phyloP scores from a whole-genome alignment of 495 filamentous ascomycete species.

The Xylaria sp. region DNA sequence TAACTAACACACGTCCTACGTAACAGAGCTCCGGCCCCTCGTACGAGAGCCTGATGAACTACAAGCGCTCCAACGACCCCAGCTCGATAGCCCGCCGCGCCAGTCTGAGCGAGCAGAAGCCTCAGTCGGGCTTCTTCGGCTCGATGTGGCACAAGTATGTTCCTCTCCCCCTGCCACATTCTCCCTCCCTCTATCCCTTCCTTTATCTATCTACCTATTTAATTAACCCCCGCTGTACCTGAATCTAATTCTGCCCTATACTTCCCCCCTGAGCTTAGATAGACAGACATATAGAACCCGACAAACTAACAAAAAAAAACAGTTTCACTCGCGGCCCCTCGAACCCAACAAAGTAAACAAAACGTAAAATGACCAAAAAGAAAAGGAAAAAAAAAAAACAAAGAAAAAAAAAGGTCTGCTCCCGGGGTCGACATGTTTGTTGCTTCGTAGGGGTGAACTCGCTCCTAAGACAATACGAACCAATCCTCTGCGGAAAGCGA shows the following conservation, averaged over 20 bases:
- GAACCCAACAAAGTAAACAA: constrained; percentile 33
- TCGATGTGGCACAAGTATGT: constrained; percentile 56
- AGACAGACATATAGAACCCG: not conserved
- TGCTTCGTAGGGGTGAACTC: not conserved
- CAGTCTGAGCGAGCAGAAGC: constrained; percentile 55
- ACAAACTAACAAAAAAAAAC: not conserved
- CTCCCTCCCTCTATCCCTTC: not conserved
- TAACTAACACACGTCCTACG: not conserved
- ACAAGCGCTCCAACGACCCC: constrained; percentile 52
- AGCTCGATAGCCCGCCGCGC: constrained; percentile 48
- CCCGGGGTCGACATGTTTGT: not conserved
- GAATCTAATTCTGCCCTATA: not conserved
- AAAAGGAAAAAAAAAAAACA: not conserved
- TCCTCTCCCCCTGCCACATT: not conserved
- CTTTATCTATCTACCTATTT: not conserved
- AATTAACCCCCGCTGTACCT: not conserved
- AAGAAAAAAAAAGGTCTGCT: not conserved
- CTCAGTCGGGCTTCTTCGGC: constrained; percentile 49
- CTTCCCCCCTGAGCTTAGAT: not conserved
- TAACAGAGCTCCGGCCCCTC: constrained; percentile 45
- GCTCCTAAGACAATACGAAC: not conserved
- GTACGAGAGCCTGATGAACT: constrained; percentile 51
- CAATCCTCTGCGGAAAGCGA: not conserved
- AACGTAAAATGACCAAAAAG: not conserved
- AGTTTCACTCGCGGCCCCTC: constrained; percentile 41